Conservation (phyloP, 148 eudicot genomes). For the Oxyria digyna region DNA sequence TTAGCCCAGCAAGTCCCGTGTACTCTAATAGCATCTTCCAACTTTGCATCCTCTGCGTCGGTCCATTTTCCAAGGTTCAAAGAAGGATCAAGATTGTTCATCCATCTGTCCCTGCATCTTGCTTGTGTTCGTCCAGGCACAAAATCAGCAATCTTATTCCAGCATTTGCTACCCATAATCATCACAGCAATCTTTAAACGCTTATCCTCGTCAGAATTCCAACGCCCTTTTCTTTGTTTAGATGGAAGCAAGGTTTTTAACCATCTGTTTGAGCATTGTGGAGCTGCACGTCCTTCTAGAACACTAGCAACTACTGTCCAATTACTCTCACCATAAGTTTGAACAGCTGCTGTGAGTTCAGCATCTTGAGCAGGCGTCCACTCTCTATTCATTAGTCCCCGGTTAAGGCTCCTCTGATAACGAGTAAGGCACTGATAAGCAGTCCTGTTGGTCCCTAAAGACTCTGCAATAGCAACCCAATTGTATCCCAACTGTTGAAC, state of each 20-base stretch:
- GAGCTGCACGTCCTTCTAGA: constrained; percentile 81
- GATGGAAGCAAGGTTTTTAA: constrained; percentile 65
- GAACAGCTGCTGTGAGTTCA: constrained; percentile 65
- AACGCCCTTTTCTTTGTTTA: constrained; percentile 63
- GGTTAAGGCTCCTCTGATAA: constrained; percentile 82
- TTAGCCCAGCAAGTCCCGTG: constrained; percentile 66
- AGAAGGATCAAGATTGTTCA: constrained; percentile 65
- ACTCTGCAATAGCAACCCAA: constrained; percentile 54
- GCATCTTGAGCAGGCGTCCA: constrained; percentile 82
- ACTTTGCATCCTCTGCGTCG: constrained; percentile 58
- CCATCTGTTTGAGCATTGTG: constrained; percentile 98
- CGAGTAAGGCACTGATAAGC: constrained; percentile 81
- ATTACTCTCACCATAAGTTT: constrained; percentile 64
- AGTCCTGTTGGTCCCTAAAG: constrained; percentile 61
- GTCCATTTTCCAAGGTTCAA: constrained; percentile 58
- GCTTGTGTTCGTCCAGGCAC: constrained; percentile 85
- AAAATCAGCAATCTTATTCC: constrained; percentile 62
- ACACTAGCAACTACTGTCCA: constrained; percentile 77
- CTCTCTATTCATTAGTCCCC: constrained; percentile 61
- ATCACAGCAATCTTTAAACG: constrained; percentile 65
- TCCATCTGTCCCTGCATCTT: constrained; percentile 96
- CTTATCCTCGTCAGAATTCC: constrained; percentile 66
- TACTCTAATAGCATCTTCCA: constrained; percentile 49
- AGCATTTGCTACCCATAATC: constrained; percentile 64
- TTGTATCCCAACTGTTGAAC: constrained; percentile 53